Percentiles rank a stretch among this genome's conserved stretches.
Conservation (phyloP, 495 filamentous ascomycete species). For the Cenococcum geophilum region DNA sequence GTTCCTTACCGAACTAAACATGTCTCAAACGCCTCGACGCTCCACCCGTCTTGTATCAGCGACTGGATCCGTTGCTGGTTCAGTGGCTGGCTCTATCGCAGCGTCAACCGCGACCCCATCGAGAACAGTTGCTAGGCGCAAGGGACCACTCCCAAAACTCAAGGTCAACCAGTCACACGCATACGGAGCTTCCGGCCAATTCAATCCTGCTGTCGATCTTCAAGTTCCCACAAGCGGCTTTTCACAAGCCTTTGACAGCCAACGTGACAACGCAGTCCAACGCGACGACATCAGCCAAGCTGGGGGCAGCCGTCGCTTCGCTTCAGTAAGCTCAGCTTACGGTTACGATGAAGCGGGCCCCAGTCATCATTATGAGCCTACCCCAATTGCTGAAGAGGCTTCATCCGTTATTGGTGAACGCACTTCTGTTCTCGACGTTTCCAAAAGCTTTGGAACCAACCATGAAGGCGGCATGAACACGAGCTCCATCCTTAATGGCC, state of each 20-base stretch:
- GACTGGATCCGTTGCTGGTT: neutral
- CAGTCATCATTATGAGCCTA: neutral
- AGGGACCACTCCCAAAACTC: conserved; percentile 14
- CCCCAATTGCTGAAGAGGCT: neutral
- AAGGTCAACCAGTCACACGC: conserved; percentile 18
- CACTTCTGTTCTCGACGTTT: neutral
- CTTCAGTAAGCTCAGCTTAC: neutral
- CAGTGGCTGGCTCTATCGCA: conserved; percentile 7
- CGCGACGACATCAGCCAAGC: conserved; percentile 7
- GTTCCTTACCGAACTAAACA: neutral
- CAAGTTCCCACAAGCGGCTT: conserved; percentile 16
- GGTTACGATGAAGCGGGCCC: neutral
- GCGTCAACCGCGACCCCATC: conserved; percentile 5
- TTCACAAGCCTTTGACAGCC: conserved; percentile 14
- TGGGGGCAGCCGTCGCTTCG: neutral
- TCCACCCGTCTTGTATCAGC: conserved; percentile 9
- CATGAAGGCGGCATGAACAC: conserved; percentile 21
- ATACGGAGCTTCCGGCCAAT: conserved; percentile 17
- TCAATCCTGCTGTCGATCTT: conserved; percentile 14
- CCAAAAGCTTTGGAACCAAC: conserved; percentile 23
- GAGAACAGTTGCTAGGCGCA: conserved; percentile 4
- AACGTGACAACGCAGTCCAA: conserved; percentile 17
- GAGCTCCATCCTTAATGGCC: neutral
- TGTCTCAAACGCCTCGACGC: conserved; percentile 10
- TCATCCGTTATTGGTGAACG: neutral